A percentile compares a stretch with the other conserved stretches of the same genome.
These are phyloP conservation scores for Pavlovales sp. DNA, from an alignment of 208 protist genomes.

Conservation along the genomic window DNA sequence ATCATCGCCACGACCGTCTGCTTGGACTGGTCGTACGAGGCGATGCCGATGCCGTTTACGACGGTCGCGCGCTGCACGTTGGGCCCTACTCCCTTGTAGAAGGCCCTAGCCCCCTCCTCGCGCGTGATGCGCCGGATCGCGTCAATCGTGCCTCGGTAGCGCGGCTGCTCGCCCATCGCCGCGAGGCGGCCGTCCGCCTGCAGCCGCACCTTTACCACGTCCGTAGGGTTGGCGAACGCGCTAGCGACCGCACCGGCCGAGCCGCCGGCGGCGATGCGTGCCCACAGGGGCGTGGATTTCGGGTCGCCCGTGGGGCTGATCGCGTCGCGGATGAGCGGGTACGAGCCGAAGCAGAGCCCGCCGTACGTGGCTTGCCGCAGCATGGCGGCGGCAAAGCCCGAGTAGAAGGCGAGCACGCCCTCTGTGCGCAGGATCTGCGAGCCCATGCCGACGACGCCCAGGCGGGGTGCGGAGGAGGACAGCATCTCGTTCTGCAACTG, in stretches of 20 bases:
- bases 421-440: slow-evolving; percentile 13
- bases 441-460: background rate
- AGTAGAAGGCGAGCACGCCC: slow-evolving; percentile 21
- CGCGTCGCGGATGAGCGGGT: slow-evolving; percentile 2
- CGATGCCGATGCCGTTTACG: slow-evolving; percentile 28
- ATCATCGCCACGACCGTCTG: background rate
- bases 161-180: background rate
- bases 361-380: slow-evolving; percentile 23
- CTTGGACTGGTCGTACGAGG: slow-evolving; percentile 32
- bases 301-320: background rate
- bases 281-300: background rate
- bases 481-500: slow-evolving; percentile 33
- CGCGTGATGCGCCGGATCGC: background rate
- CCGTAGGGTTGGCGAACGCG: slow-evolving; percentile 24
- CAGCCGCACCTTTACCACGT: slow-evolving; percentile 34
- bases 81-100: background rate
- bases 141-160: background rate
- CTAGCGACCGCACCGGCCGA: background rate
- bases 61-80: slow-evolving; percentile 32
- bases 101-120: background rate
- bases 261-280: background rate
- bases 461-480: background rate
- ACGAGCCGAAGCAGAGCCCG: slow-evolving; percentile 29
- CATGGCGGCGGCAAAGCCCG: slow-evolving; percentile 10
- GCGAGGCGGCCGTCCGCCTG: slow-evolving; percentile 25